Conservation (phyloP, 371 early-diverging fungal genomes). For the Mortierella sp. region DNA sequence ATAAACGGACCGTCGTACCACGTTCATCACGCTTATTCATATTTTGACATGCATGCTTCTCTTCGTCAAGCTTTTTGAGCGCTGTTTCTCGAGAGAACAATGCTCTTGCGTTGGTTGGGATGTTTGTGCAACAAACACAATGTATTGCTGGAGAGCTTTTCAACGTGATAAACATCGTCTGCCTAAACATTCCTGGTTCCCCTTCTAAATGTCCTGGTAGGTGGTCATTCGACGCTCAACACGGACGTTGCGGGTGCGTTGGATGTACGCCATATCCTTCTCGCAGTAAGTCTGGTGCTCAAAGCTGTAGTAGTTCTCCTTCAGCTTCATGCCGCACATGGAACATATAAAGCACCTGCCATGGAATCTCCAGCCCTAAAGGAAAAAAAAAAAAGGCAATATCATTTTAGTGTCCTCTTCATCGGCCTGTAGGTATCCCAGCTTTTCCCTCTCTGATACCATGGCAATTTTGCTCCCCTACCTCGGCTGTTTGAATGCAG, state of each 20-base stretch:
- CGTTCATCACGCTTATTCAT: too few relatives aligned
- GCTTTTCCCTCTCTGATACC: not conserved
- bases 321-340: conserved; percentile 69
- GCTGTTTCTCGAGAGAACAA: too few relatives aligned
- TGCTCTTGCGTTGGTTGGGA: too few relatives aligned
- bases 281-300: conserved; percentile 83
- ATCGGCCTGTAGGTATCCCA: not conserved
- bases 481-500: conserved; percentile 82
- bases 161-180: too few relatives aligned
- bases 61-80: too few relatives aligned
- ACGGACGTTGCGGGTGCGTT: conserved; percentile 67
- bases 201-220: conserved; percentile 45
- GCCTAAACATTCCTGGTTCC: too few relatives aligned
- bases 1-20: too few relatives aligned
- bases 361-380: conserved; percentile 65
- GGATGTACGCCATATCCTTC: conserved; percentile 74
- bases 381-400: not conserved
- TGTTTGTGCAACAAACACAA: too few relatives aligned
- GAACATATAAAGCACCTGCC: conserved; percentile 66
- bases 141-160: too few relatives aligned
- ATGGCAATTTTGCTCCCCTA: too few relatives aligned
- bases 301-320: conserved; percentile 83
- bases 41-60: too few relatives aligned
- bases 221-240: conserved; percentile 78
- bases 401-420: not conserved